Evolutionary conservation across 2,329 filamentous ascomycete species (phyloP).

Genomic region (Chlorencoelia australis): DNA sequence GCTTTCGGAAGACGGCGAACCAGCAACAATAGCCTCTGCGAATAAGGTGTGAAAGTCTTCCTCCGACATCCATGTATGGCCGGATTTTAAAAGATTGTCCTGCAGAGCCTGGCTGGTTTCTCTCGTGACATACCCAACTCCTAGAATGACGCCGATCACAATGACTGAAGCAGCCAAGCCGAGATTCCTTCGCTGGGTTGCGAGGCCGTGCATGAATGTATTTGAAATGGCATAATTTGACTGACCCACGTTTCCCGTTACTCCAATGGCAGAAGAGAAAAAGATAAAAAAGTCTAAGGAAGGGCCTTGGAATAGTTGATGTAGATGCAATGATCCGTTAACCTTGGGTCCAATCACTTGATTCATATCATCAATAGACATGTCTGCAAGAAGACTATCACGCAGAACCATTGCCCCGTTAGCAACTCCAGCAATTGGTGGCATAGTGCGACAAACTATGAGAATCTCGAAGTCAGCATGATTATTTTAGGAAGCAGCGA

Average conservation of each 20-base stretch:
- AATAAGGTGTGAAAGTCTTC: conserved; percentile 33
- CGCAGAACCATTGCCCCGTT: conserved; percentile 35
- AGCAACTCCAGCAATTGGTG: conserved; percentile 32
- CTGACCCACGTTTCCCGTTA: conserved; percentile 28
- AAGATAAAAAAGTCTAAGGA: conserved; percentile 33
- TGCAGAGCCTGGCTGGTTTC: conserved; percentile 4
- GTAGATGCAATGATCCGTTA: conserved; percentile 24
- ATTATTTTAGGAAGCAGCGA: no score
- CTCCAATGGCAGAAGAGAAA: conserved; percentile 28
- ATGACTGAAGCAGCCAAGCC: conserved; percentile 38
- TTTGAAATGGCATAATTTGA: conserved; percentile 32
- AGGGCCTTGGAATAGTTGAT: conserved; percentile 24
- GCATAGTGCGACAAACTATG: conserved; percentile 2
- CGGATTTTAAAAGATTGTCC: conserved; percentile 8
- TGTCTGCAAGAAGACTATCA: conserved; percentile 16
- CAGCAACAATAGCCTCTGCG: conserved; percentile 32
- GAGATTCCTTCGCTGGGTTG: conserved; percentile 29
- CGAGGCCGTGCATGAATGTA: conserved; percentile 34
- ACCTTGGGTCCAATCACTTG: conserved; percentile 29
- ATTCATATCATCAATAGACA: conserved; percentile 19
- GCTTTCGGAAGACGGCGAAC: conserved; percentile 7
- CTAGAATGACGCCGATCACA: conserved; percentile 41
- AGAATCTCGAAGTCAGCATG: no score
- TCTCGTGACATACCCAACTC: conserved; percentile 29
- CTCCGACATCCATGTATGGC: conserved; percentile 22